phyloP scores from a whole-genome alignment of 2,329 filamentous ascomycete genomes.

The Thyridium curvatum region DNA sequence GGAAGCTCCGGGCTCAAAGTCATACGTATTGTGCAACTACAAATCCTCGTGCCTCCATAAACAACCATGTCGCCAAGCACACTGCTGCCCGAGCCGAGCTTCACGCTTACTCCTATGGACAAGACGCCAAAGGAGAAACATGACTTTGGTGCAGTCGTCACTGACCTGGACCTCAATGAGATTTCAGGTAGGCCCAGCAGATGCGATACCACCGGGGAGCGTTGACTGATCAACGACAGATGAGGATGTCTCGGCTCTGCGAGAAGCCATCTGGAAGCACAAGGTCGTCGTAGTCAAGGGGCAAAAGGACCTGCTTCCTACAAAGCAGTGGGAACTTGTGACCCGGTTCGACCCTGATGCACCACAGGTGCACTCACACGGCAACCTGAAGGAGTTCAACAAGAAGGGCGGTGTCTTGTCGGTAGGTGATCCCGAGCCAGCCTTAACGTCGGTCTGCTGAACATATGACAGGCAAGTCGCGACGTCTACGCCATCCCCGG shows the following conservation, averaged over 20 bases:
- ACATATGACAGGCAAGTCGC: slow-evolving; percentile 18
- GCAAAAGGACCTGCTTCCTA: slow-evolving; percentile 30
- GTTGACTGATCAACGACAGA: slow-evolving; percentile 15
- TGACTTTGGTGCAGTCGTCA: slow-evolving; percentile 27
- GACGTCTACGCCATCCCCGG: slow-evolving; percentile 30
- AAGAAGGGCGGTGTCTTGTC: slow-evolving; percentile 29
- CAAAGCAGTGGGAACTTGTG: slow-evolving; percentile 38
- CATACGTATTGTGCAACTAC: too few relatives aligned
- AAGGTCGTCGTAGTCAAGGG: slow-evolving; percentile 35
- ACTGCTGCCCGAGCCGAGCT: slow-evolving; percentile 29
- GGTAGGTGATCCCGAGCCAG: slow-evolving; percentile 2
- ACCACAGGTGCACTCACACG: slow-evolving; percentile 32
- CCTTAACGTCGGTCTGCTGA: background rate
- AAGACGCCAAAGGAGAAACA: slow-evolving; percentile 25
- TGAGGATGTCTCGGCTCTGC: slow-evolving; percentile 25
- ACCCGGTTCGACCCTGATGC: slow-evolving; percentile 34
- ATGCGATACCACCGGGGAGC: background rate
- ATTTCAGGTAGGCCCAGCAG: slow-evolving; percentile 18
- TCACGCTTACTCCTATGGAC: slow-evolving; percentile 23
- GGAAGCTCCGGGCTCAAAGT: too few relatives aligned
- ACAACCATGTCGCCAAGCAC: slow-evolving; percentile 8
- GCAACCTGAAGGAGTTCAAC: slow-evolving; percentile 31
- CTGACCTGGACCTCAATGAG: slow-evolving; percentile 27
- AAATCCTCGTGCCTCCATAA: too few relatives aligned
- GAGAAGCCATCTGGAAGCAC: slow-evolving; percentile 33